Base-by-base conservation (phyloP, 371 early-diverging fungal species). In the Circinella minor region DNA sequence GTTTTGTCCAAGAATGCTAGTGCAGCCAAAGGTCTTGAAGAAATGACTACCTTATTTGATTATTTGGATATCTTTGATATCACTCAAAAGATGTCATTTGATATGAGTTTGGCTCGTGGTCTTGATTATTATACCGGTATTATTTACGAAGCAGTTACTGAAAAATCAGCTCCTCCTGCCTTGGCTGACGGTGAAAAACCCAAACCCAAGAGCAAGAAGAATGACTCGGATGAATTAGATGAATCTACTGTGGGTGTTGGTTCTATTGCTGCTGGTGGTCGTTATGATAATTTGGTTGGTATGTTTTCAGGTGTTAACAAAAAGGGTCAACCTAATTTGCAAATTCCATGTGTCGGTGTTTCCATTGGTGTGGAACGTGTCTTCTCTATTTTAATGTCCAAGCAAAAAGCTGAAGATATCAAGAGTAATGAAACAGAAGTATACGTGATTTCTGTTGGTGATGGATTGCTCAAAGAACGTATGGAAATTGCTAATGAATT, bases 81-180 rank as follows among this genome's bases (percentile, higher is more conserved):
- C 27, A 73, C 78, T 3, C 86, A 92, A 43, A 85, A 87, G 57
- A 27, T 57, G 27, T 34, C 15, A 57, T 57, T 13, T 14, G 15
- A 13, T 51, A 13, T 9, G 43, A 43, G 43, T 9, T 43, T 43
- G 27, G 27, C 27, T 27, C 27, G 99, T 63, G 99, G 99, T 17
- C 81, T 99, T 57, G 99, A 99, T 77, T 99, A 99, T 81, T 99
- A 99, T 89, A 99, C 99, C 11, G 99, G 99, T 38, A 89, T 99
- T 65, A 98, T 99, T 72, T 96, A 99, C 75, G 99, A 99, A 83
- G 99, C 98, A 5, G 92, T 97, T 10, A 86, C 94, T 17, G 86
- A 82, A 18, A 77, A 84, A 38, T 79, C 84, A 13, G 79, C 79
- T 61, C 57, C 57, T 34, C 57, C 57, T 27, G 77, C 82, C 55